Evolutionary conservation across 2,329 filamentous ascomycete genomes (phyloP).

Genomic region (Elsinoe fawcettii): DNA sequence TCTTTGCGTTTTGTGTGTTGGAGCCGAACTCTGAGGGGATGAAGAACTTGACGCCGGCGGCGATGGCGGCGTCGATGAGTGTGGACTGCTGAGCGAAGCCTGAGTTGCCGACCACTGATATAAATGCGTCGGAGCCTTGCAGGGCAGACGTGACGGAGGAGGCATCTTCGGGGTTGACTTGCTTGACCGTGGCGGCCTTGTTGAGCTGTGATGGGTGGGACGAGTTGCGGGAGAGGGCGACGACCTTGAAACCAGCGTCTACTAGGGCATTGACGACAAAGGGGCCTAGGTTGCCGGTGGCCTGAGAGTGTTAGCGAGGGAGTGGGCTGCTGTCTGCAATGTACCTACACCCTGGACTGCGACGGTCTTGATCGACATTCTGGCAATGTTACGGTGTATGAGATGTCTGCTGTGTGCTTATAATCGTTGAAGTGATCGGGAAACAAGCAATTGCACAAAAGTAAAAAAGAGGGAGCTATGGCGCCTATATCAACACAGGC

Average conservation of each 20-base stretch:
- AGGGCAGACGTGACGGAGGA: slow-evolving; percentile 29
- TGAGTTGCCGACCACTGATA: slow-evolving; percentile 30
- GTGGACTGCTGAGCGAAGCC: slow-evolving; percentile 23
- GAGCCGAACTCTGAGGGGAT: slow-evolving; percentile 38
- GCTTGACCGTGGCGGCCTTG: slow-evolving; percentile 24
- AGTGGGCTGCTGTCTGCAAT: slow-evolving; percentile 24
- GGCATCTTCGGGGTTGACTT: slow-evolving; percentile 28
- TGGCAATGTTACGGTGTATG: background rate
- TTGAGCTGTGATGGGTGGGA: slow-evolving; percentile 21
- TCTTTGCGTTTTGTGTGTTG: slow-evolving; percentile 29
- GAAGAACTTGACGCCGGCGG: slow-evolving; percentile 34
- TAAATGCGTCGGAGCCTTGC: slow-evolving; percentile 31
- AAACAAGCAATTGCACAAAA: background rate
- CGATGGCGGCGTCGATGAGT: slow-evolving; percentile 35
- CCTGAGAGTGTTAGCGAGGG: slow-evolving; percentile 8
- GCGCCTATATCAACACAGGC: slow-evolving; percentile 6
- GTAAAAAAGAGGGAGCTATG: background rate
- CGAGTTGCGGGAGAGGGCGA: slow-evolving; percentile 27
- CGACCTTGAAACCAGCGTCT: slow-evolving; percentile 30
- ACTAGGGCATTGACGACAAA: slow-evolving; percentile 36
- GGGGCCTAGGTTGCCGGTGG: slow-evolving; percentile 37
- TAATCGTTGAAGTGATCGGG: too few species aligned
- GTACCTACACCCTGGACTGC: slow-evolving; percentile 45
- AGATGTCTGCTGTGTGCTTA: background rate
- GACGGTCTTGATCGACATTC: slow-evolving; percentile 39